A percentile compares a stretch with the other conserved stretches of the same genome.
Evolutionary conservation across 148 eudicot genomes (phyloP).

Genomic region (Hydrangea macrophylla): DNA sequence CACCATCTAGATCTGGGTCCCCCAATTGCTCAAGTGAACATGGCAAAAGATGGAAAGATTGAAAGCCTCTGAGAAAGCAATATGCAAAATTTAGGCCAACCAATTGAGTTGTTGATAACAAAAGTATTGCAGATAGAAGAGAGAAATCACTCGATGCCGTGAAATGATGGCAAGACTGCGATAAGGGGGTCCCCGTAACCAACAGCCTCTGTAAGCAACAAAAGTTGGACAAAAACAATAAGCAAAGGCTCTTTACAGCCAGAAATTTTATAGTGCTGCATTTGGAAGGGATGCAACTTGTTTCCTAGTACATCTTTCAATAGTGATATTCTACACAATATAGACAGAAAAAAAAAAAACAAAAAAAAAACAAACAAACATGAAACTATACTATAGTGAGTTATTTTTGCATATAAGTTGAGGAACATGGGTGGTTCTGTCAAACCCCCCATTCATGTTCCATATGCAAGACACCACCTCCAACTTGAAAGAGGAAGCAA

Average conservation of each 20-base stretch:
- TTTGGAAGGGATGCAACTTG: too few species aligned
- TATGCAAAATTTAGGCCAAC: neutral
- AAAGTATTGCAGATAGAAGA: neutral
- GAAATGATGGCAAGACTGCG: conserved; percentile 73
- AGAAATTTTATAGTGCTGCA: too few species aligned
- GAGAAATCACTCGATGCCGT: conserved; percentile 31
- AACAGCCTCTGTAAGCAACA: conserved; percentile 57
- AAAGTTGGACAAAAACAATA: neutral
- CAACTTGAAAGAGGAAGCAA: too few species aligned
- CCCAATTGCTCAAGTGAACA: neutral
- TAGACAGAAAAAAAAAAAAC: too few species aligned
- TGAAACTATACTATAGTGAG: too few species aligned
- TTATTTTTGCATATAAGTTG: too few species aligned
- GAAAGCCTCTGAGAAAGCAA: conserved; percentile 1
- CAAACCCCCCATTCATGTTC: too few species aligned
- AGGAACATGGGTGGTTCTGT: too few species aligned
- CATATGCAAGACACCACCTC: too few species aligned
- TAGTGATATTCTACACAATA: too few species aligned
- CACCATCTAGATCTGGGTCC: conserved; percentile 4
- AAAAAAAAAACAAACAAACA: too few species aligned
- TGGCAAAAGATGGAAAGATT: conserved; percentile 11
- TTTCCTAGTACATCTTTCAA: too few species aligned
- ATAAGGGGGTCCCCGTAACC: conserved; percentile 85
- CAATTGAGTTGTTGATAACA: neutral
- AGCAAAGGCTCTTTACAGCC: neutral